Evolutionary conservation across 495 filamentous ascomycete genomes (phyloP), one percentile per base, ranked within the genome.

Genomic region (Penicillium steckii): DNA sequence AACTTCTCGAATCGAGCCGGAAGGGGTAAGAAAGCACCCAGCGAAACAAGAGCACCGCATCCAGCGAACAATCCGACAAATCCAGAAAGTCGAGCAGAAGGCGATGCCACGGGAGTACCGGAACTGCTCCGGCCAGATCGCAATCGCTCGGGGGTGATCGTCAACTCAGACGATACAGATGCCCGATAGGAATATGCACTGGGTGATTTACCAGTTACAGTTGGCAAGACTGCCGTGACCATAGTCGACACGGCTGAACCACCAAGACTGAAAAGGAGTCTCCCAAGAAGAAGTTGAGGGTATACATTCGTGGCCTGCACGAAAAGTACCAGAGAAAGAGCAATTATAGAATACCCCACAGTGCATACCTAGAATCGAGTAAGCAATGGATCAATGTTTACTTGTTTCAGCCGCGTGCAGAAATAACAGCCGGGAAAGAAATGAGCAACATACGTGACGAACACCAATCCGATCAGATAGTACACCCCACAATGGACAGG

Each of bases 161-260:
- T 87, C 32, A 74, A 60, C 44, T 88, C 81, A 1, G 84, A 88
- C 48, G 82, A 83, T 10, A 84, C 62, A 3, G 83, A 86, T 26
- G 71, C 56, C n/a, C 57, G 55, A 19, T 59, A 57, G 6, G 46
- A 44, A 44, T 52, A 46, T 3, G 40, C 44, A 23, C 32, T 61
- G 48, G 44, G 55, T 33, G 49, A 55, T 61, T 45, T 77, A 62
- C 64, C 79, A 15, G 90, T 91, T 65, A 98, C 89, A 5, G 88
- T 86, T 1, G 94, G 95, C 15, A 97, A 76, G 22, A 95, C 89
- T 1, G 94, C 94, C 4, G 95, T 97, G 24, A 99, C 94, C 94
- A 99, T 99, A 2, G 95, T 97, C 22, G 91, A 90, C 66, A 89
- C 87, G 10, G 94, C 95, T 12, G 93, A 88, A 3, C 88, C 94